These are phyloP conservation scores for Pulicaria dysenterica DNA, from an alignment of 129 eudicot genomes.

Conservation along the genomic window DNA sequence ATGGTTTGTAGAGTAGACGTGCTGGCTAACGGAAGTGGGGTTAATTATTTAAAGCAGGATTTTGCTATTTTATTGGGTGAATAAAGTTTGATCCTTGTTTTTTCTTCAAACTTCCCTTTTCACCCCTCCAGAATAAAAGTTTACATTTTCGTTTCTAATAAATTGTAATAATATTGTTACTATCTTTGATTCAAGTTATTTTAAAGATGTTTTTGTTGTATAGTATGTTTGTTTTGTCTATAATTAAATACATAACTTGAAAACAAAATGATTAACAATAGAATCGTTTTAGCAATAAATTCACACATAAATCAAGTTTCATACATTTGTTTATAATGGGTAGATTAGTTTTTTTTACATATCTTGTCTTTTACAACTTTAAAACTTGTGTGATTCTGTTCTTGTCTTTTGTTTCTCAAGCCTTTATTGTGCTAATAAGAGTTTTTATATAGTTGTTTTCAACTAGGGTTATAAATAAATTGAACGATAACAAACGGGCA, in stretches of 20 bases:
- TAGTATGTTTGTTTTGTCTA: not conserved
- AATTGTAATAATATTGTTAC: not conserved
- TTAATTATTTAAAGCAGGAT: not conserved
- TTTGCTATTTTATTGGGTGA: not conserved
- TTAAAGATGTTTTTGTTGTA: not conserved
- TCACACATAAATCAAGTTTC: too few relatives aligned
- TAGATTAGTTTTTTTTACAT: too few relatives aligned
- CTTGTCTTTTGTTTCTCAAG: too few relatives aligned
- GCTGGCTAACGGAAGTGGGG: conserved; percentile 21
- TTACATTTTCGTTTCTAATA: not conserved
- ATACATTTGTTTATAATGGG: too few relatives aligned
- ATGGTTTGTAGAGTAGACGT: conserved; percentile 28
- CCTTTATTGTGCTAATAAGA: too few relatives aligned
- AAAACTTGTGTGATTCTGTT: too few relatives aligned
- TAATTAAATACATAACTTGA: too few relatives aligned
- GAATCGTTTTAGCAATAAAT: too few relatives aligned
- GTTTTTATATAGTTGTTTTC: too few relatives aligned
- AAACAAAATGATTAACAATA: not conserved
- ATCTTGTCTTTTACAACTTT: too few relatives aligned
- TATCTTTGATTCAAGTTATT: not conserved
- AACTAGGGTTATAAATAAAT: too few relatives aligned
- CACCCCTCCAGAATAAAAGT: not conserved
- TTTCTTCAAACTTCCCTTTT: not conserved
- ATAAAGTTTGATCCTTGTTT: conserved; percentile 10
- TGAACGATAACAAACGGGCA: too few relatives aligned